Evolutionary conservation across 345 rosid species (phyloP).

Genomic region (Cardamine occulta): DNA sequence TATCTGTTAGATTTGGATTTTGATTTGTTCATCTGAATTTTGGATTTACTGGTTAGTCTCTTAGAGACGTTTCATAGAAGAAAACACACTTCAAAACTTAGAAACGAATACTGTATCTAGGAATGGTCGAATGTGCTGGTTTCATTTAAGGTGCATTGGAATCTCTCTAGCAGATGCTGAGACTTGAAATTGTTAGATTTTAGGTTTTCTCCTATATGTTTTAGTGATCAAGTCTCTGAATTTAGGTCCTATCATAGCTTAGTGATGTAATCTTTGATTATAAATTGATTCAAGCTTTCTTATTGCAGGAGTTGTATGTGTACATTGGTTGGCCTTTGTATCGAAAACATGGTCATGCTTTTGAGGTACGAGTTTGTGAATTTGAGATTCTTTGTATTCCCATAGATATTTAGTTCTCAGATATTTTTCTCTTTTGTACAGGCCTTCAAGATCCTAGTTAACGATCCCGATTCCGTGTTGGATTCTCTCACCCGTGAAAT

Average conservation of each 20-base stretch:
- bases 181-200: background rate
- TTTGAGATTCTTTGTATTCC: background rate
- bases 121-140: background rate
- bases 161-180: background rate
- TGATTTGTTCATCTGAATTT: background rate
- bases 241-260: background rate
- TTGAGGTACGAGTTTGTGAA: constrained; percentile 66
- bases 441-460: constrained; percentile 93
- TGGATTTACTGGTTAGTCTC: constrained; percentile 1
- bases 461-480: constrained; percentile 88
- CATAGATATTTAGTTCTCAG: background rate
- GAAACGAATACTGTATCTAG: background rate
- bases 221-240: background rate
- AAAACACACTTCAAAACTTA: background rate
- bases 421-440: constrained; percentile 38
- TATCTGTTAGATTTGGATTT: background rate
- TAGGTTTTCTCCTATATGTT: background rate
- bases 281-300: constrained; percentile 15
- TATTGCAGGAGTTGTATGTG: constrained; percentile 75
- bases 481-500: constrained; percentile 79
- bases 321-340: constrained; percentile 95
- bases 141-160: background rate
- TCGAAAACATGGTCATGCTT: constrained; percentile 91
- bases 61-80: background rate
- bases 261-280: background rate